Conservation (phyloP, 1,139 yeast species). For the Zygosaccharomyces sapae region DNA sequence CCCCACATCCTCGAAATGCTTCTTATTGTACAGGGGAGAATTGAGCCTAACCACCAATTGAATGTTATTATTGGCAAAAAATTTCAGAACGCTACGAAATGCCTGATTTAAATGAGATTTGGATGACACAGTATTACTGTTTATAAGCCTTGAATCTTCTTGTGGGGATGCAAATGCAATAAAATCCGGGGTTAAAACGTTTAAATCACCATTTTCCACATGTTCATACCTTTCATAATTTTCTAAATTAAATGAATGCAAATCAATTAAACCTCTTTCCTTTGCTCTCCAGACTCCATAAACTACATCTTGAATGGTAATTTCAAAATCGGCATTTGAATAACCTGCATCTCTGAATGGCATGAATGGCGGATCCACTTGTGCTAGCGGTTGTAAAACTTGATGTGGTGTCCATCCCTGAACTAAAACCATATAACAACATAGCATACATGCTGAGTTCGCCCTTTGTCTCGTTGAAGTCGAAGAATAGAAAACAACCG, state of each 20-base stretch:
- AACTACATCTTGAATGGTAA: slow-evolving; percentile 89
- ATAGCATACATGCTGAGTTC: slow-evolving; percentile 88
- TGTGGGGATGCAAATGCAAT: slow-evolving; percentile 98
- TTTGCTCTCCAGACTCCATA: slow-evolving; percentile 99
- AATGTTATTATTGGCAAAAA: slow-evolving; percentile 67
- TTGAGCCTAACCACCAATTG: slow-evolving; percentile 90
- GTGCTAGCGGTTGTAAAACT: slow-evolving; percentile 90
- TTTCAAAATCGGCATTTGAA: slow-evolving; percentile 88
- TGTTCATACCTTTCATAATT: slow-evolving; percentile 91
- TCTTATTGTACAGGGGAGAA: slow-evolving; percentile 81
- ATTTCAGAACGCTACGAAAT: slow-evolving; percentile 73
- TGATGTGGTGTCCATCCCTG: slow-evolving; percentile 99
- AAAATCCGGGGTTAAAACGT: slow-evolving; percentile 85
- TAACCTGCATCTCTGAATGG: slow-evolving; percentile 97
- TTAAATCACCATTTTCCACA: slow-evolving; percentile 96
- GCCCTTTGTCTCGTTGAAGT: slow-evolving; percentile 79
- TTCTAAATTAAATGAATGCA: slow-evolving; percentile 84
- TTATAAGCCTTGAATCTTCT: slow-evolving; percentile 49
- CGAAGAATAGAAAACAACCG: slow-evolving; percentile 84
- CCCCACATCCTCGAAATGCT: slow-evolving; percentile 75
- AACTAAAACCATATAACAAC: slow-evolving; percentile 91
- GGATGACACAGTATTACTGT: slow-evolving; percentile 25
- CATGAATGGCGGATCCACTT: slow-evolving; percentile 89
- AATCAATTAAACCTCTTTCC: slow-evolving; percentile 81
- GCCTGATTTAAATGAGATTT: slow-evolving; percentile 54